Conservation (phyloP, 2,329 filamentous ascomycete species). For the Delphinella strobiligena region DNA sequence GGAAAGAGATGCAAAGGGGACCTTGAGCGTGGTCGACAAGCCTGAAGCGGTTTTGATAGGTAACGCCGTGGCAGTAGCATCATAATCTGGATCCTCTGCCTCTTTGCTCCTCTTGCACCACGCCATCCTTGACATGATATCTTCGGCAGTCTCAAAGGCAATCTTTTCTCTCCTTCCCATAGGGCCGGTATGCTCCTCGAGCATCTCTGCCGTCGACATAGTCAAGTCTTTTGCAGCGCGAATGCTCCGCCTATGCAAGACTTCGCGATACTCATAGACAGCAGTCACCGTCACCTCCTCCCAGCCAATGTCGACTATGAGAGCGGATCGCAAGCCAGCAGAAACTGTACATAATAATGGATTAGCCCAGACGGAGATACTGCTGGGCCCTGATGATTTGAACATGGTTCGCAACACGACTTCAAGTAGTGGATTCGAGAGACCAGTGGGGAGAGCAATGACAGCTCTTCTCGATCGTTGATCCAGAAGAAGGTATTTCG, state of each 20-base stretch:
- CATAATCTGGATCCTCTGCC: conserved; percentile 19
- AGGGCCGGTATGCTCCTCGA: conserved; percentile 34
- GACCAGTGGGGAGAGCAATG: conserved; percentile 62
- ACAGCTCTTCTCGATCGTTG: conserved; percentile 55
- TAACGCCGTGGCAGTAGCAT: not conserved
- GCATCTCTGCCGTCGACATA: conserved; percentile 39
- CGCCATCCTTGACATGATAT: conserved; percentile 59
- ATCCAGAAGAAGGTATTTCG: conserved; percentile 60
- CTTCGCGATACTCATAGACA: conserved; percentile 82
- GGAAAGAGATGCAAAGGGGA: conserved; percentile 60
- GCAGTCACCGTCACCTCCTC: conserved; percentile 75
- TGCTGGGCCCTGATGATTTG: conserved; percentile 67
- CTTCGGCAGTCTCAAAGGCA: conserved; percentile 67
- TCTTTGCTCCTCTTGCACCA: conserved; percentile 51
- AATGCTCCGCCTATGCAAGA: conserved; percentile 56
- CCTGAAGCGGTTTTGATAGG: conserved; percentile 3
- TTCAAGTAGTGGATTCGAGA: conserved; percentile 69
- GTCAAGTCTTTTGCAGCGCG: conserved; percentile 64
- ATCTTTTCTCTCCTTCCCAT: conserved; percentile 12
- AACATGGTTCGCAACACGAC: conserved; percentile 69
- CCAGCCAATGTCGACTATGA: conserved; percentile 90
- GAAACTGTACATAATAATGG: conserved; percentile 63
- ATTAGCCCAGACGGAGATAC: conserved; percentile 67
- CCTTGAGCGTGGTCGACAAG: conserved; percentile 23
- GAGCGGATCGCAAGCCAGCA: conserved; percentile 71